A percentile compares a stretch with the other conserved stretches of the same genome.
These are phyloP conservation scores for Euphrasia arctica DNA, from an alignment of 305 asterid genomes.

Conservation along the genomic window DNA sequence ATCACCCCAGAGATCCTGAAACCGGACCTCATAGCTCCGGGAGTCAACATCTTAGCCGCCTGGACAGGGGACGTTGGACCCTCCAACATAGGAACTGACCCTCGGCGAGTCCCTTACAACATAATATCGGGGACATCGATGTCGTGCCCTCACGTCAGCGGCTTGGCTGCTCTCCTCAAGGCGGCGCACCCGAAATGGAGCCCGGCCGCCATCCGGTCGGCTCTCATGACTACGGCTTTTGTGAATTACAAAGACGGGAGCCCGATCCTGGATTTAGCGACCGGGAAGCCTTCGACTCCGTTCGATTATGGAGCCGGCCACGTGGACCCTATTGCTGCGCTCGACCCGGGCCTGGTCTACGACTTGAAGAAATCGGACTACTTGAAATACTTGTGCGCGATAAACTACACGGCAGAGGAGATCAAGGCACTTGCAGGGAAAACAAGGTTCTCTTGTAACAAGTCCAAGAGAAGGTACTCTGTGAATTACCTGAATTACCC, in stretches of 20 bases:
- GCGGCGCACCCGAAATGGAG: slow-evolving; percentile 87
- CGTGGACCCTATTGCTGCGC: slow-evolving; percentile 85
- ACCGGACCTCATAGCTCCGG: slow-evolving; percentile 90
- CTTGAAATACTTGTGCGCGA: slow-evolving; percentile 67
- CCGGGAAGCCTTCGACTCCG: slow-evolving; percentile 76
- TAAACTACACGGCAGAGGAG: slow-evolving; percentile 32
- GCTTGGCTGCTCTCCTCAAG: slow-evolving; percentile 87
- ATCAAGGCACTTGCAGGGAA: slow-evolving; percentile 37
- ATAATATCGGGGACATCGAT: slow-evolving; percentile 94
- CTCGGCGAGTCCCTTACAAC: slow-evolving; percentile 73
- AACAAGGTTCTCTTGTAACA: not conserved
- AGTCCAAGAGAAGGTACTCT: slow-evolving; percentile 30
- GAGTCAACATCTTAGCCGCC: slow-evolving; percentile 87
- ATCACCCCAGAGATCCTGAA: slow-evolving; percentile 66
- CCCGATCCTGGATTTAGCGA: slow-evolving; percentile 51
- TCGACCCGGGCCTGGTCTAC: slow-evolving; percentile 78
- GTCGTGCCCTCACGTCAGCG: slow-evolving; percentile 97
- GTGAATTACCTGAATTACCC: slow-evolving; percentile 70
- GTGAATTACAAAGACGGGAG: slow-evolving; percentile 59
- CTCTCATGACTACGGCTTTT: slow-evolving; percentile 95
- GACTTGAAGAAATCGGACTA: slow-evolving; percentile 54
- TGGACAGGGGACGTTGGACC: slow-evolving; percentile 84
- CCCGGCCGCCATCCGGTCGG: slow-evolving; percentile 87
- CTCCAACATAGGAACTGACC: slow-evolving; percentile 68
- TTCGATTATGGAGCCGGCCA: slow-evolving; percentile 83